Evolutionary conservation across 1,284 basidiomycete genomes (phyloP).

Genomic region (Polyporus tsugae): DNA sequence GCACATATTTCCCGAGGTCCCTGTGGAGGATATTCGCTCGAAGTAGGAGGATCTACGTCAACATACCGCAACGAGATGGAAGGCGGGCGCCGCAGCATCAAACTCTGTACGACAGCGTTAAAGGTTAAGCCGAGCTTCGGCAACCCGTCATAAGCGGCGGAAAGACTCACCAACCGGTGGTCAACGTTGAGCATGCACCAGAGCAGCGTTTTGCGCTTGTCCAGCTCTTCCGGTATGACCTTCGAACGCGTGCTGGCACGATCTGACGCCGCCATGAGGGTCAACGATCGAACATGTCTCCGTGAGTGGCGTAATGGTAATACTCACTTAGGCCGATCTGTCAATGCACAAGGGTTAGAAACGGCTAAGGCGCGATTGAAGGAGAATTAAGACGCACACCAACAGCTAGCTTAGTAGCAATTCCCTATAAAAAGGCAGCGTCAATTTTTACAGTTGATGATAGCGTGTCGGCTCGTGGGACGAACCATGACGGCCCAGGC

Average conservation of each 20-base stretch:
- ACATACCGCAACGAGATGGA: conserved; percentile 40
- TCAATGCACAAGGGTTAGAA: conserved; percentile 28
- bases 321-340: conserved; percentile 68
- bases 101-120: conserved; percentile 30
- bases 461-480: conserved; percentile 40
- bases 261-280: conserved; percentile 48
- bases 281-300: conserved; percentile 15
- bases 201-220: conserved; percentile 61
- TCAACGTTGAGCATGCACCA: conserved; percentile 67
- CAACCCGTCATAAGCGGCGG: not conserved
- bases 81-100: conserved; percentile 43
- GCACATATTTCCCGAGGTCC: conserved; percentile 28
- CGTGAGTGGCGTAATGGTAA: not conserved
- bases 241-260: conserved; percentile 64
- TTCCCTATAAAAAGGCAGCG: conserved; percentile 34
- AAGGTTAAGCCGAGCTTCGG: not conserved
- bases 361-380: conserved; percentile 13
- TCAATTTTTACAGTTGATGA: conserved; percentile 3
- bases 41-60: conserved; percentile 39
- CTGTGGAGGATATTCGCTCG: conserved; percentile 29
- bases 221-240: conserved; percentile 59
- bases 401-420: conserved; percentile 50
- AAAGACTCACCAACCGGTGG: conserved; percentile 52
- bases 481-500: conserved; percentile 73
- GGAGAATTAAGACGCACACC: conserved; percentile 53